Evolutionary conservation across 768 basidiomycete genomes (phyloP), one percentile per base, ranked within the genome.

Genomic region (Neoboletus brunneissimus): DNA sequence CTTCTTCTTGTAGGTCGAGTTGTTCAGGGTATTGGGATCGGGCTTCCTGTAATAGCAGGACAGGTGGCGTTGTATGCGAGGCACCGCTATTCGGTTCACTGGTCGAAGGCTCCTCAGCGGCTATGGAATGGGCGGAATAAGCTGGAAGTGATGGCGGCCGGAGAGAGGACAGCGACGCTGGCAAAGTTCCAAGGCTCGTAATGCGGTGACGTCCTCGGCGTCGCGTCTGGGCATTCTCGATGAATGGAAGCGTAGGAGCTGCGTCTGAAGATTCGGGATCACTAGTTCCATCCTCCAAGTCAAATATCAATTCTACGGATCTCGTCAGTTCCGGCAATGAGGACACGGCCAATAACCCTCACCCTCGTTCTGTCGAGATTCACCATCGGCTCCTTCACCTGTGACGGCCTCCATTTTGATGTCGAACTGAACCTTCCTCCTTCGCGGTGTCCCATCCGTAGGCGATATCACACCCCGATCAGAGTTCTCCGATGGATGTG

Each of bases 351-450:
- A 37, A 52, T 51, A 51, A 59, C 55, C 69, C 73, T 56, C 59
- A 83, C 85, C 85, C 75, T 81, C 78, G 27, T 72, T 67, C 48
- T 71, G 73, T 5, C 34, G 72, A 57, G 38, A 64, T 64, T 73
- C 71, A 40, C 69, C 72, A 41, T 68, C 69, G 42, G 66, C 64
- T 54, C 71, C 72, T 31, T 78, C 75, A 57, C 79, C 79, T n/a
- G 79, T 75, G 25, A 77, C 72, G 12, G 80, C 77, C 38, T 77
- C 82, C 22, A 84, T 81, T 65, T 85, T 75, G 48, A 87, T 80
- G 59, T 90, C 81, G 63, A 91, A 91, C 10, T 86, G 88, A 31
- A 91, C 86, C 68, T 84, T 88, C 57, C 83, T 77, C 69, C 77
- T 73, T 76, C 75, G 87, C 75, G 66, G 54, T 52, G 67, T 56